Evolutionary conservation across 2,329 filamentous ascomycete genomes (phyloP), one percentile per base, ranked within the genome.

Genomic region (Talaromyces sp.): DNA sequence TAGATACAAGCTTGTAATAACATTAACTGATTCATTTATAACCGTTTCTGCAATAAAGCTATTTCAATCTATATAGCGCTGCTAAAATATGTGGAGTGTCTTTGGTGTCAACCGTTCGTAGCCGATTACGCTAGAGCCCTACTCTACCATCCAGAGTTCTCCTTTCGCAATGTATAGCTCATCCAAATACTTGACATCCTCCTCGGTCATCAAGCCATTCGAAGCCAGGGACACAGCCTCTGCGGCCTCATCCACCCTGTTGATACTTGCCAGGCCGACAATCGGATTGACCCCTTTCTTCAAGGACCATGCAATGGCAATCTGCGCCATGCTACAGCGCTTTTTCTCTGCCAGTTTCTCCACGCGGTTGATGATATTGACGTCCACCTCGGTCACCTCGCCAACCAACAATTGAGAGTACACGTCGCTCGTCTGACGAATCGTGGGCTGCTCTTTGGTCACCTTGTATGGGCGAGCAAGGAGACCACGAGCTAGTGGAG

Each of bases 271-370:
- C 4, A 51, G 18, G 30, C 82, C 82, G 60, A 84, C 78, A 59
- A 84, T 82, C 1, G 81, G 82, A 62, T 75, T 79, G 1, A 78
- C 69, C 2, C 79, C 75, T 34, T 74, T 70, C 68, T 78, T 76
- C 62, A 78, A 78, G 64, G 79, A 76, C 75, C 75, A 77, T 1
- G 71, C 69, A 18, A 77, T 63, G 14, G 74, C 73, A 7, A 77
- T 70, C n/a, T 73, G 69, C 30, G 68, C 68, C 75, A 76, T 76
- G 60, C 67, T 70, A 62, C 72, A 73, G 9, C 73, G 74, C 65
- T 76, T 64, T 68, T 78, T 78, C 65, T 77, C 75, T 16, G 80
- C 16, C n/a, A 50, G n/a, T 79, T 1, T 76, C 66, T 81, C 75
- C 2, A 83, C 78, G 0, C 81, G 73, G 56, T 72, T 68, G 47